Evolutionary conservation across 2,329 filamentous ascomycete genomes (phyloP), one percentile per base, ranked within the genome.

Genomic region (Sodiomyces alkalinus): DNA sequence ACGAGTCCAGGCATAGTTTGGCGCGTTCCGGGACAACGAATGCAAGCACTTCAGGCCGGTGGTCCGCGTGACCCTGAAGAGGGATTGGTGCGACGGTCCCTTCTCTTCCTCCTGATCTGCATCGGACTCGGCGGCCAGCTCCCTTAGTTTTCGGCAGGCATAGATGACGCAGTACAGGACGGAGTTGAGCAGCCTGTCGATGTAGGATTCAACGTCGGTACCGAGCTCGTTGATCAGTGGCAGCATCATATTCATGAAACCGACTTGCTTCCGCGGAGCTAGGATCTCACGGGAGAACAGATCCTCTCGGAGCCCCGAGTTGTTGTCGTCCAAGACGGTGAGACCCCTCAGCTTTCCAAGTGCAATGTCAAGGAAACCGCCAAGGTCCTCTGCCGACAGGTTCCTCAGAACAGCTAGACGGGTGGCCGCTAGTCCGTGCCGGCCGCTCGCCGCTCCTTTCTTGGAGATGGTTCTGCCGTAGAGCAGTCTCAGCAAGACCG

Each of bases 391-490:
- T 13, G 79, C 62, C 10, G 69, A 71, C 14, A 96, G 73, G 32
- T 80, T 77, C 22, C 86, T 75, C 24, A 98, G 58, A 4, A 87
- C 74, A 26, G 83, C 74, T 29, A 96, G 67, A 39, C 90, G 68
- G 32, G 80, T 82, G 3, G 80, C 74, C 38, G 86, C 75, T 44
- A 93, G 73, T 1, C 83, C 82, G 42, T 83, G 75, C 37, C 78
- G 78, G 9, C 80, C 81, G 39, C 80, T 82, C 12, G 73, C 69
- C 17, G 70, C 68, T 12, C 81, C 80, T 43, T 80, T 80, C 41
- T 83, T 78, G 12, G 80, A 78, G 29, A 96, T 83, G 25, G 87
- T 75, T 39, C 83, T 76, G 22, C 90, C 90, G 48, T 96, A 98
- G 2, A 98, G 60, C 19, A 98, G 55, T 27, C 86, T 71, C 19